These are phyloP conservation scores for Choiromyces venosus DNA, from an alignment of 495 filamentous ascomycete genomes.

Conservation along the genomic window DNA sequence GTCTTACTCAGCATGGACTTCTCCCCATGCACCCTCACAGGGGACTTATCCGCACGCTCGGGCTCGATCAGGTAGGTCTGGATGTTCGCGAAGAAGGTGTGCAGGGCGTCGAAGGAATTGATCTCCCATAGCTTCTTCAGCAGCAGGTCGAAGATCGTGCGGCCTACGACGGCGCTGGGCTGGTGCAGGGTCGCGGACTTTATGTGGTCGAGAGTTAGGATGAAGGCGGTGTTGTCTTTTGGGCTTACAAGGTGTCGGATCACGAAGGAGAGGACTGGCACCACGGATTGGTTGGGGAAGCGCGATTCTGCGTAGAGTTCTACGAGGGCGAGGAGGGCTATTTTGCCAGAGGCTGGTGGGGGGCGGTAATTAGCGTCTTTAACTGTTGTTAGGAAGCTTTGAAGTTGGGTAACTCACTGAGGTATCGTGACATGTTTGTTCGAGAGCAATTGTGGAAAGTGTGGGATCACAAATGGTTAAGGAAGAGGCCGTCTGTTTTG, in stretches of 20 bases:
- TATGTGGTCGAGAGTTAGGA: conserved; percentile 53
- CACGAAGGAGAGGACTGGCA: conserved; percentile 84
- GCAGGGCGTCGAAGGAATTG: conserved; percentile 69
- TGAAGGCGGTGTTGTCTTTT: conserved; percentile 49
- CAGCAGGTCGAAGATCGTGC: conserved; percentile 77
- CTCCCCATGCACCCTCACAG: conserved; percentile 30
- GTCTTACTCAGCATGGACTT: conserved; percentile 48
- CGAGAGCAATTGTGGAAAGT: not conserved
- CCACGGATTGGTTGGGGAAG: conserved; percentile 66
- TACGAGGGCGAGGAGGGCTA: conserved; percentile 73
- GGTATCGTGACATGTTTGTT: conserved; percentile 29
- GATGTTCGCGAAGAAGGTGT: conserved; percentile 59
- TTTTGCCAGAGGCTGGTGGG: conserved; percentile 60
- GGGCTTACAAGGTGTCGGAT: conserved; percentile 61
- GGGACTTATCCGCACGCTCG: conserved; percentile 27
- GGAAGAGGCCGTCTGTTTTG: not conserved
- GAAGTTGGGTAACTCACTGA: conserved; percentile 20
- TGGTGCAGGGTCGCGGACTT: conserved; percentile 33
- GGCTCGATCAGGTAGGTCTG: conserved; percentile 52
- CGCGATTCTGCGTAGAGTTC: conserved; percentile 69
- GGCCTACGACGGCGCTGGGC: conserved; percentile 50
- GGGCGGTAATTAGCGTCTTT: conserved; percentile 6
- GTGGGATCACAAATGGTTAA: not conserved
- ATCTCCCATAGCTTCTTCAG: conserved; percentile 79
- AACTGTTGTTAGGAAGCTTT: conserved; percentile 3